These are phyloP conservation scores for Yamadazyma mexicana DNA, from an alignment of 1,139 yeast species.

Conservation along the genomic window DNA sequence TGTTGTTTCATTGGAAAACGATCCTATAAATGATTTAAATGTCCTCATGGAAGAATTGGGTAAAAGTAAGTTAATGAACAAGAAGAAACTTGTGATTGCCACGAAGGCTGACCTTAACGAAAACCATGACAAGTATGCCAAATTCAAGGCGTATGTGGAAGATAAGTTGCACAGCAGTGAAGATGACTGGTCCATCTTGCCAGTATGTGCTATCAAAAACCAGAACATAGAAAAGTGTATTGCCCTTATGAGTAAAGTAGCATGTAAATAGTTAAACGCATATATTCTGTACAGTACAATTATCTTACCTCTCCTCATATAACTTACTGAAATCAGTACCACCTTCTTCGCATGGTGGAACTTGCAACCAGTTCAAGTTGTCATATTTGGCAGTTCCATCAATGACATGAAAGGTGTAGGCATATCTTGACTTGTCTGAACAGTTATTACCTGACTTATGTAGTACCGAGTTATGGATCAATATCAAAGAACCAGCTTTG, in stretches of 20 bases:
- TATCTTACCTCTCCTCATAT: constrained; percentile 16
- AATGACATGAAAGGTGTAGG: constrained; percentile 78
- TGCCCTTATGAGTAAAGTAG: constrained; percentile 67
- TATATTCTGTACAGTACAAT: neutral
- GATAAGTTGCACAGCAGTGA: constrained; percentile 16
- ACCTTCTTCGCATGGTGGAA: constrained; percentile 60
- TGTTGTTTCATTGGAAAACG: constrained; percentile 71
- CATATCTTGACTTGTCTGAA: constrained; percentile 61
- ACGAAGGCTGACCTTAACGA: constrained; percentile 83
- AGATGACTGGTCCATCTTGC: constrained; percentile 67
- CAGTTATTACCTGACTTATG: constrained; percentile 69
- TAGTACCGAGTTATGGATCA: constrained; percentile 68
- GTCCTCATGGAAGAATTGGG: constrained; percentile 73
- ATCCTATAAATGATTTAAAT: constrained; percentile 66
- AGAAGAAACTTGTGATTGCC: constrained; percentile 73
- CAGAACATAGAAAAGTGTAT: constrained; percentile 75
- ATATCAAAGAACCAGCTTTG: constrained; percentile 68
- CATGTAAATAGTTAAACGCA: constrained; percentile 21
- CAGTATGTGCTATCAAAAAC: constrained; percentile 76
- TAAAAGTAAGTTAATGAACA: constrained; percentile 51
- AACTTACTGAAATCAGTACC: constrained; percentile 60
- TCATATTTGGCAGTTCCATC: constrained; percentile 67
- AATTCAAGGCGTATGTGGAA: constrained; percentile 44
- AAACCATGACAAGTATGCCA: constrained; percentile 44
- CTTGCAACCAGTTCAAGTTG: constrained; percentile 70